Conservation (phyloP, 306 rosid genomes). For the Oemleria cerasiformis region DNA sequence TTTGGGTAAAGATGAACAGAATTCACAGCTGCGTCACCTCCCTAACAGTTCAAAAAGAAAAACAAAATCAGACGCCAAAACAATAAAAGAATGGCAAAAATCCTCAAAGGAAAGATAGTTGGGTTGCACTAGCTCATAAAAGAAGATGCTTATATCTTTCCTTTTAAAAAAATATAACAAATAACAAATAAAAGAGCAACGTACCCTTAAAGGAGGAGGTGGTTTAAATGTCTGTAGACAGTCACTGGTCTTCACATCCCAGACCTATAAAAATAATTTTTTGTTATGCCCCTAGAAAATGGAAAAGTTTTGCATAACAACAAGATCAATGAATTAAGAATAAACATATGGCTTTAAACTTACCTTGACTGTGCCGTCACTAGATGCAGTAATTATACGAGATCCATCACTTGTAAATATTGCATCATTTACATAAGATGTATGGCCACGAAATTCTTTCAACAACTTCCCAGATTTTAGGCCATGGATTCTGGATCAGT, state of each 20-base stretch:
- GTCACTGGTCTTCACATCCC: conserved; percentile 89
- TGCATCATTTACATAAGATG: conserved; percentile 92
- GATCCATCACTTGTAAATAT: conserved; percentile 83
- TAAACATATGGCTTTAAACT: conserved; percentile 18
- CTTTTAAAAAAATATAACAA: not conserved
- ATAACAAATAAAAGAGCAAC: not conserved
- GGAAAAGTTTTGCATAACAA: not conserved
- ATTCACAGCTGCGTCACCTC: conserved; percentile 97
- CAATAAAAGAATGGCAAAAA: not conserved
- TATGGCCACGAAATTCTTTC: conserved; percentile 97
- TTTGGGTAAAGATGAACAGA: conserved; percentile 94
- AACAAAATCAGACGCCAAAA: conserved; percentile 26
- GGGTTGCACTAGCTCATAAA: conserved; percentile 14
- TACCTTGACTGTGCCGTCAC: conserved; percentile 97
- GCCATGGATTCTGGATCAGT: conserved; percentile 73
- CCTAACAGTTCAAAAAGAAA: conserved; percentile 48
- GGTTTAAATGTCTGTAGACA: conserved; percentile 96
- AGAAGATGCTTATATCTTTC: not conserved
- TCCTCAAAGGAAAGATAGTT: conserved; percentile 1
- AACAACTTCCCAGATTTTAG: conserved; percentile 90
- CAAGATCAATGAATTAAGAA: not conserved
- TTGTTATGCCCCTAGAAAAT: conserved; percentile 6
- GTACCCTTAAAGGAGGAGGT: conserved; percentile 93
- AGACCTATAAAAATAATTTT: conserved; percentile 52
- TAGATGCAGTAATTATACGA: conserved; percentile 88